A percentile compares a stretch with the other conserved stretches of the same genome.
phyloP scores from a whole-genome alignment of 1,139 yeast species.

The Ogataea hybrid region DNA sequence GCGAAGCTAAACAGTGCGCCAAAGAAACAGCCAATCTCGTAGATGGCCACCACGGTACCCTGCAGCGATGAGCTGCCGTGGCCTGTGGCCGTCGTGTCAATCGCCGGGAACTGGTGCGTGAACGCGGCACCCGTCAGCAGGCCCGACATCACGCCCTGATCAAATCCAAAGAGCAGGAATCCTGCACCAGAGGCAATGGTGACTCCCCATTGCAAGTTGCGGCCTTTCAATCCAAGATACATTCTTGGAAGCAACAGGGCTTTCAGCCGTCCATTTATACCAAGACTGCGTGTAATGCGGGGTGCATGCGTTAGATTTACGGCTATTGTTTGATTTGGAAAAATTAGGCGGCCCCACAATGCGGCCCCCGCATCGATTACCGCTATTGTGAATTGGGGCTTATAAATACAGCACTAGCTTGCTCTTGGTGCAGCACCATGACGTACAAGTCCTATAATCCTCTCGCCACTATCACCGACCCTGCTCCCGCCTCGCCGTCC shows the following conservation, averaged over 20 bases:
- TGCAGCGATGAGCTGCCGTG: conserved; percentile 39
- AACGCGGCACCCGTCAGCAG: conserved; percentile 61
- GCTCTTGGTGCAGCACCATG: not conserved
- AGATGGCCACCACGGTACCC: conserved; percentile 71
- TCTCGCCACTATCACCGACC: conserved; percentile 11
- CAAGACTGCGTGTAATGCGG: not conserved
- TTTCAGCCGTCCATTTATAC: not conserved
- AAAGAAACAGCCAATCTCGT: conserved; percentile 73
- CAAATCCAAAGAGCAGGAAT: conserved; percentile 72
- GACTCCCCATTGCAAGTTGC: conserved; percentile 40
- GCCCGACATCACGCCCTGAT: conserved; percentile 79
- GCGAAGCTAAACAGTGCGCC: conserved; percentile 67
- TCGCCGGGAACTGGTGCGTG: conserved; percentile 56
- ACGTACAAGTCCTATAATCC: conserved; percentile 12
- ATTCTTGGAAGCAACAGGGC: not conserved
- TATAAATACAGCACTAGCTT: not conserved
- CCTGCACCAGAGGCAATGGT: conserved; percentile 63
- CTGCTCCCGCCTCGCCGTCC: conserved; percentile 14
- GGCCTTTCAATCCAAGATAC: conserved; percentile 47
- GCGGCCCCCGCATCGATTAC: too few relatives aligned
- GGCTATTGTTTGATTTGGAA: not conserved
- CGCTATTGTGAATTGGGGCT: not conserved
- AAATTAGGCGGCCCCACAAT: not conserved
- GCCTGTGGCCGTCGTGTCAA: conserved; percentile 27
- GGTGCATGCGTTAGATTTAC: not conserved